These are phyloP conservation scores for Pestalotiopsis sp. DNA, from an alignment of 2,329 filamentous ascomycete species.

Conservation along the genomic window DNA sequence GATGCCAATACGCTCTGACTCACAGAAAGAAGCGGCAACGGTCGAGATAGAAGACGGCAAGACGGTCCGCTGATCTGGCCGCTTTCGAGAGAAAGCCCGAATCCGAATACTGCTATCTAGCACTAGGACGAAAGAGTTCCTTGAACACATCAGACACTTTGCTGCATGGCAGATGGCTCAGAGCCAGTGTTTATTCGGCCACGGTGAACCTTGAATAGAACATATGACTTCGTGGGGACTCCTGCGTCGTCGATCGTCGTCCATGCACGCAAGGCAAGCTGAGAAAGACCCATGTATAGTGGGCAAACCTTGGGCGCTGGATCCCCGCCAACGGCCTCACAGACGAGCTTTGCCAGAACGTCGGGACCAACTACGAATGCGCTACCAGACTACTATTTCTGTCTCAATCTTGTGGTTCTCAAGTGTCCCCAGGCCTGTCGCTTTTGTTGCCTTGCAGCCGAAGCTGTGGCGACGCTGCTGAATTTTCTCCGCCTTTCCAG, in stretches of 20 bases:
- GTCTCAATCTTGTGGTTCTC: background rate
- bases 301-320: constrained; percentile 8
- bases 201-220: background rate
- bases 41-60: too few relatives aligned
- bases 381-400: background rate
- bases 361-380: constrained; percentile 14
- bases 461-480: constrained; percentile 14
- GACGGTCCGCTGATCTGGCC: too few relatives aligned
- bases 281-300: constrained; percentile 28
- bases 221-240: constrained; percentile 5
- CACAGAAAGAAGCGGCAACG: too few relatives aligned
- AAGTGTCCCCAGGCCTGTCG: constrained; percentile 9
- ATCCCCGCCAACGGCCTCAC: constrained; percentile 8
- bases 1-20: too few relatives aligned
- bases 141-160: too few relatives aligned
- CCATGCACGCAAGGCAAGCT: constrained; percentile 27
- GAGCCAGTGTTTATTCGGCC: background rate
- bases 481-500: background rate
- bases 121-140: too few relatives aligned
- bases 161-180: too few relatives aligned
- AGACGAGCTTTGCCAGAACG: constrained; percentile 9
- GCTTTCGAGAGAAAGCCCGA: too few relatives aligned
- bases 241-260: constrained; percentile 16
- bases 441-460: constrained; percentile 29
- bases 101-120: too few relatives aligned